Conservation (phyloP, 2,329 filamentous ascomycete genomes). For the Botryotinia globosa region DNA sequence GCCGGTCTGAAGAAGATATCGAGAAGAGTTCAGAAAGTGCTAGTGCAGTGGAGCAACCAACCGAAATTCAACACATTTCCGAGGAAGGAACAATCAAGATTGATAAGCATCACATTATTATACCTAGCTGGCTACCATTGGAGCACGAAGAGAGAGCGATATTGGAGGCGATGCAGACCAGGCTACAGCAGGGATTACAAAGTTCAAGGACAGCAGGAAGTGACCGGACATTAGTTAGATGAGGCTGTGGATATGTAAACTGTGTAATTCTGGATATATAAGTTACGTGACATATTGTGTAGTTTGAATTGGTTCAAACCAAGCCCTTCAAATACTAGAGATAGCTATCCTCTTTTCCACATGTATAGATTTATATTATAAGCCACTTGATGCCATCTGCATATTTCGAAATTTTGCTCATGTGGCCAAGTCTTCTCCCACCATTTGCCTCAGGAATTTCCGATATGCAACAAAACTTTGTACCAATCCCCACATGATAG, state of each 20-base stretch:
- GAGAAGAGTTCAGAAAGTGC: constrained; percentile 6
- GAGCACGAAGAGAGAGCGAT: constrained; percentile 29
- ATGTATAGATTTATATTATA: not conserved
- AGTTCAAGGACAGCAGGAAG: constrained; percentile 10
- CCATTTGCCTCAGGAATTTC: constrained; percentile 12
- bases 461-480: constrained; percentile 20
- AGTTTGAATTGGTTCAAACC: not conserved
- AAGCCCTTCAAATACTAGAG: not conserved
- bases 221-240: constrained; percentile 17
- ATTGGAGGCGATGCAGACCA: constrained; percentile 27
- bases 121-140: constrained; percentile 29
- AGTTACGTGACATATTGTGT: not conserved
- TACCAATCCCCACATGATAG: constrained; percentile 12
- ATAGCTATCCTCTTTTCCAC: not conserved
- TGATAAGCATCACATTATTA: constrained; percentile 22
- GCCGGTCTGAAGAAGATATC: constrained; percentile 2
- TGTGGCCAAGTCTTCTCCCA: not conserved
- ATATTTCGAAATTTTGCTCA: not conserved
- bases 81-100: constrained; percentile 22
- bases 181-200: constrained; percentile 19
- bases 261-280: not conserved
- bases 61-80: not conserved
- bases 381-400: not conserved
- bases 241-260: not conserved
- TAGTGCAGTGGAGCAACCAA: not conserved